Evolutionary conservation across 1,139 yeast species (phyloP), one percentile per base, ranked within the genome.

Genomic region (Kazachstania sp.): DNA sequence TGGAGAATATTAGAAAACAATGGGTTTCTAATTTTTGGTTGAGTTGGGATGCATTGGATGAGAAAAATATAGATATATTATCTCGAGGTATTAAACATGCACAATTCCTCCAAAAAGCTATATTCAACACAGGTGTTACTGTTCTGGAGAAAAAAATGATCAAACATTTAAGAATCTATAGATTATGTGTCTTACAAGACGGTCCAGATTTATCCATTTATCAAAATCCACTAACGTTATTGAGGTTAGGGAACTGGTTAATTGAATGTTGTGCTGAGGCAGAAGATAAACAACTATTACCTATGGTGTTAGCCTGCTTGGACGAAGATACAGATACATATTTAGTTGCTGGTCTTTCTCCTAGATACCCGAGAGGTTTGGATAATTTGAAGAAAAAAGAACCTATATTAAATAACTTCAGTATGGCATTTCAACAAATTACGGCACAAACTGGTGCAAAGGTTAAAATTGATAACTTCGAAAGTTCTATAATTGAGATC

Each of bases 1-100:
- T 46, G 44, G 41, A 43, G n/a, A 90, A 84, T 55, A 20, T 45
- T 5, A 48, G 52, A 38, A 77, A 80, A 54, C 74, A 77, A 43
- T 92, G 96, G 95, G 80, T 90, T 3, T 76, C 78, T 45, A 88
- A 90, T 61, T 94, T 94, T 64, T 92, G 98, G 97, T 75, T 80
- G 31, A 86, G 95, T 13, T 94, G 95, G 94, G 98, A 92, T 67
- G 87, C 97, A 0, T 71, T 90, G 44, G 81, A 81, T 63, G 72
- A 73, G 42, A 63, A 63, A 32, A 63, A 71, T 34, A 74, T 81
- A 48, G 86, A 82, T 37, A 65, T 81, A 7, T 71, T 92, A 29
- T 64, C 74, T 37, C 77, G 77, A 46, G 98, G 97, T 1, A 70
- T 90, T 29, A 81, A 78, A 41, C 79, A 81, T 55, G 97, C 98